Evolutionary conservation across 805 yeast species (phyloP).

Genomic region (Ogataea henricii): DNA sequence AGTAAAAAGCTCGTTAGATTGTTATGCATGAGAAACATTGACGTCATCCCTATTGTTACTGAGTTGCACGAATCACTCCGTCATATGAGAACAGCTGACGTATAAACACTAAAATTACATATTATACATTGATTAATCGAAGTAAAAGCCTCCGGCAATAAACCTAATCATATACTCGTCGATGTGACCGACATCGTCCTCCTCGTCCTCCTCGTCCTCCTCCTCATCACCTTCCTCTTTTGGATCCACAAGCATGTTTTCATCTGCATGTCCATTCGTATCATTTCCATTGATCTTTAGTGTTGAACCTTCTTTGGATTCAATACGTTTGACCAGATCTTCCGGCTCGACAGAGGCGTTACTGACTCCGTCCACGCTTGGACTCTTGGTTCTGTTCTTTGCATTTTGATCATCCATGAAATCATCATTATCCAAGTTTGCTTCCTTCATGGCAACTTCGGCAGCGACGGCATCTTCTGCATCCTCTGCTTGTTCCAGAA

Average conservation of each 20-base stretch:
- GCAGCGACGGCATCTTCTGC: constrained; percentile 92
- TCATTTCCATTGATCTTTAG: constrained; percentile 8
- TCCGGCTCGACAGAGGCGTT: constrained; percentile 36
- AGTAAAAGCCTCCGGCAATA: constrained; percentile 80
- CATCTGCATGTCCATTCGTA: constrained; percentile 14
- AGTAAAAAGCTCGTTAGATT: no score
- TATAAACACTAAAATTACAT: constrained; percentile 16
- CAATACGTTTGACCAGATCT: constrained; percentile 25
- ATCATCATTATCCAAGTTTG: constrained; percentile 81
- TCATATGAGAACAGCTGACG: neutral
- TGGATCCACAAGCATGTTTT: constrained; percentile 32
- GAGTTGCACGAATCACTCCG: no score
- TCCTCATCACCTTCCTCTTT: constrained; percentile 23
- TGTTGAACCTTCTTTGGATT: constrained; percentile 14
- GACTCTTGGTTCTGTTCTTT: constrained; percentile 25
- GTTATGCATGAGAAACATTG: no score
- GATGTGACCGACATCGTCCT: constrained; percentile 74
- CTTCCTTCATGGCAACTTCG: constrained; percentile 82
- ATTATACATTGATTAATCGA: constrained; percentile 34
- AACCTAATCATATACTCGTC: constrained; percentile 96
- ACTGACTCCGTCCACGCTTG: constrained; percentile 20
- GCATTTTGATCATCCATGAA: constrained; percentile 56
- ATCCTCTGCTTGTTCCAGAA: constrained; percentile 91
- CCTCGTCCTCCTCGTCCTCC: constrained; percentile 46
- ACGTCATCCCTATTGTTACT: no score